Evolutionary conservation across 1,139 yeast genomes (phyloP).

Genomic region (Eremothecium cymbalariae): DNA sequence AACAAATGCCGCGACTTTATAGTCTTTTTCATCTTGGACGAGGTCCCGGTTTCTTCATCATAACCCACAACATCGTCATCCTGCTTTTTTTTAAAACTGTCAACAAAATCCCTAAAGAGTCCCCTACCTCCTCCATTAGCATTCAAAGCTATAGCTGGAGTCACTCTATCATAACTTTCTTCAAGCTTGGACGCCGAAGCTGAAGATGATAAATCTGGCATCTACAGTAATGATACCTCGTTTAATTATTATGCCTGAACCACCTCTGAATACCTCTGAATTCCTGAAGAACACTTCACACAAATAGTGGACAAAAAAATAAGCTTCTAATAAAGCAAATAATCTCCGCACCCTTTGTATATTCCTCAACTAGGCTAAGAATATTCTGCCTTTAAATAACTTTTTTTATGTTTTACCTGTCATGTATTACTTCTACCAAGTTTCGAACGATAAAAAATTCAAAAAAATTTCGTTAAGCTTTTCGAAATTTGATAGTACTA

Average conservation of each 20-base stretch:
- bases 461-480: too few species aligned
- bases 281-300: conserved; percentile 76
- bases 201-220: conserved; percentile 1
- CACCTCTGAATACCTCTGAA: conserved; percentile 69
- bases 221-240: neutral
- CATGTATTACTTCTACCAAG: too few species aligned
- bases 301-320: too few species aligned
- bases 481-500: too few species aligned
- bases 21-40: conserved; percentile 37
- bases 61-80: neutral
- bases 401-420: too few species aligned
- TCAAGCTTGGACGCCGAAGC: conserved; percentile 1
- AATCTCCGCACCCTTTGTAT: too few species aligned
- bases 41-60: conserved; percentile 13
- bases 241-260: conserved; percentile 69
- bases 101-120: conserved; percentile 15
- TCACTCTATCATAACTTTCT: neutral
- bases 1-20: conserved; percentile 44
- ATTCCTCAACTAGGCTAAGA: too few species aligned
- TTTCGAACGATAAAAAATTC: too few species aligned
- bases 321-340: too few species aligned
- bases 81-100: conserved; percentile 24
- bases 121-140: neutral
- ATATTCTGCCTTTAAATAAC: too few species aligned
- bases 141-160: too few species aligned